A percentile compares a stretch with the other conserved stretches of the same genome.
Evolutionary conservation across 83 land plant species (phyloP).

Genomic region (Isoetes engelmannii): DNA sequence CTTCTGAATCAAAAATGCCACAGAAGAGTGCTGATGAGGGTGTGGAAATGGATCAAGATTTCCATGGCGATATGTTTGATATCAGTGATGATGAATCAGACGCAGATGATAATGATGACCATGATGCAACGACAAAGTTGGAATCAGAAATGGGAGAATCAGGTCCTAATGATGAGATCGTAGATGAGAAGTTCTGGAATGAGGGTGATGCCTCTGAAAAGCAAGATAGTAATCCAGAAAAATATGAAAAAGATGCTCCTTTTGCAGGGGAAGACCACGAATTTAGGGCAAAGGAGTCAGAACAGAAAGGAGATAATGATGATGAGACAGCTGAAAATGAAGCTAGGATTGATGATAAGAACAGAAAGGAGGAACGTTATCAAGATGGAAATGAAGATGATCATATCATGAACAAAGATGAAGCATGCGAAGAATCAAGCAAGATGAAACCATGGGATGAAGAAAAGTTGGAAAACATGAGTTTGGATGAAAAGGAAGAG

Average conservation of each 20-base stretch:
- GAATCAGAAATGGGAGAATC: constrained; percentile 81
- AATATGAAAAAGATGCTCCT: constrained; percentile 68
- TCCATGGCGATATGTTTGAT: constrained; percentile 62
- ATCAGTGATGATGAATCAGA: constrained; percentile 78
- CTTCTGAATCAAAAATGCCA: background rate
- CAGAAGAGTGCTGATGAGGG: constrained; percentile 45
- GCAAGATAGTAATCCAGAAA: constrained; percentile 42
- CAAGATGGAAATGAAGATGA: constrained; percentile 22
- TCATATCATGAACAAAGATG: constrained; percentile 38
- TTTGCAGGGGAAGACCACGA: constrained; percentile 49
- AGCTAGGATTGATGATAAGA: too few relatives aligned
- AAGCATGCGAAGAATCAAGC: constrained; percentile 48
- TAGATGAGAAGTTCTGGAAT: constrained; percentile 74
- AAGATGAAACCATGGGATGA: constrained; percentile 38
- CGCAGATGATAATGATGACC: constrained; percentile 36
- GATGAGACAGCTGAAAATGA: constrained; percentile 2
- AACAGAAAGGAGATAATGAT: constrained; percentile 10
- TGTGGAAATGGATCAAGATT: constrained; percentile 92
- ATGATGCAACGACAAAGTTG: constrained; percentile 47
- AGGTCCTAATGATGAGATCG: constrained; percentile 47
- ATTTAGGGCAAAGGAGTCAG: constrained; percentile 57
- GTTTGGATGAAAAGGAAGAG: constrained; percentile 23
- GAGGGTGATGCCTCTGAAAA: constrained; percentile 44
- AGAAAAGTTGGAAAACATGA: constrained; percentile 14
- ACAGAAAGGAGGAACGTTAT: background rate